Base-by-base conservation (phyloP, 177 flowering plant species). In the Vitis hybrid region DNA sequence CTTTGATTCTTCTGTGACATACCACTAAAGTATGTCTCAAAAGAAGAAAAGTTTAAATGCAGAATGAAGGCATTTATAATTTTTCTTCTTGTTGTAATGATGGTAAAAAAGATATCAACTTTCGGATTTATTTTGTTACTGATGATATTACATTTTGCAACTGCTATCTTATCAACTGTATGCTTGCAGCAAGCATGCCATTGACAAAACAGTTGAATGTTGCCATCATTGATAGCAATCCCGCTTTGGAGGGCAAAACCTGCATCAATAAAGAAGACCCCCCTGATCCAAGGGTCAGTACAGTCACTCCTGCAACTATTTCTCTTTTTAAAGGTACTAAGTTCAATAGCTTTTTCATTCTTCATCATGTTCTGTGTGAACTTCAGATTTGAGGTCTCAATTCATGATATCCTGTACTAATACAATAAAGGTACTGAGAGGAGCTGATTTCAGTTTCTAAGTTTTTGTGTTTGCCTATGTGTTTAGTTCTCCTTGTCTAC, bases 241-340 rank as follows among this genome's bases (percentile, higher is more conserved):
- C 97, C 48, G 81, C 87, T 34, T 84, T 96, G 66, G 72, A 62
- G 34, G 79, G 60, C 68, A 72, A 63, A 60, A 19, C 50, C 21
- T 18, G 51, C 74, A 80, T 89, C 61, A 88, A 86, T 71, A 89
- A 86, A 72, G 91, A 86, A 21, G 91, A 78, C 58, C 84, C 83
- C 51, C 99, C 99, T 76, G 97, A 92, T 85, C 87, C 97, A 60
- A 88, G 99, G 79, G 99, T 96, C 85, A 92, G 97, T 73, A 90
- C 97, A 6, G 86, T 96, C 73, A 96, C 99, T 32, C 97, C 98
- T 69, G 87, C 98, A 58, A 86, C 92, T 51, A 93, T 93, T 68
- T 88, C 97, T 73, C 67, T 89, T 71, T 89, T 96, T 76, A 86
- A 88, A 88, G 97, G 99, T 96, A 88, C 26, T 48, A 19, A 50